phyloP scores from a whole-genome alignment of 2,329 filamentous ascomycete species.

The Cryphonectria radicalis region DNA sequence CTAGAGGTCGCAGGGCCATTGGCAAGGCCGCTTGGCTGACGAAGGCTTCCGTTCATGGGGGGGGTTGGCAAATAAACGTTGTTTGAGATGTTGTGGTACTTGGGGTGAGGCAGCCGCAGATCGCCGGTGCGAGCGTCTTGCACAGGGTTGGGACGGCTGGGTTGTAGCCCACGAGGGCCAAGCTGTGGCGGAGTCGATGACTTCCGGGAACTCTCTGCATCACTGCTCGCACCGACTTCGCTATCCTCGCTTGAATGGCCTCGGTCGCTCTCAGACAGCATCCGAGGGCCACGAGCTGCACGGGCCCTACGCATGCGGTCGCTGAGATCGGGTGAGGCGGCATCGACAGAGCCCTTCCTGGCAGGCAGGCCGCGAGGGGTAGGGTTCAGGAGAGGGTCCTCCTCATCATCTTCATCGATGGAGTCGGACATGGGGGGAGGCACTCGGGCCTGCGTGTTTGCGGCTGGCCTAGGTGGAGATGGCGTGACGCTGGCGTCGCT shows the following conservation, averaged over 20 bases:
- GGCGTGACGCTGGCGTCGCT: not conserved
- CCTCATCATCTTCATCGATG: constrained; percentile 18
- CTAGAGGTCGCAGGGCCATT: not conserved
- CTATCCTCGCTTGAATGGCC: not conserved
- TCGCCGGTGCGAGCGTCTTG: constrained; percentile 6
- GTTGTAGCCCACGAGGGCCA: not conserved
- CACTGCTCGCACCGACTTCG: not conserved
- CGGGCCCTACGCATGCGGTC: constrained; percentile 11
- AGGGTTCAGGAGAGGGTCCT: constrained; percentile 15
- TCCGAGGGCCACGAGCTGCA: not conserved
- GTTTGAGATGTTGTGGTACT: too few relatives aligned
- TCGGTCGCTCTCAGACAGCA: not conserved
- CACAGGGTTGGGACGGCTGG: constrained; percentile 3
- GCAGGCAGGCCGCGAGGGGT: not conserved
- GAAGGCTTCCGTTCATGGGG: too few relatives aligned
- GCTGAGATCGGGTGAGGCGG: constrained; percentile 6
- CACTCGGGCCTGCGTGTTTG: not conserved
- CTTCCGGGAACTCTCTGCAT: not conserved
- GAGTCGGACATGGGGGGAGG: constrained; percentile 9
- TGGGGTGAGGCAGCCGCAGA: constrained; percentile 7
- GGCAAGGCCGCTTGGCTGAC: too few relatives aligned
- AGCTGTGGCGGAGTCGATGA: not conserved
- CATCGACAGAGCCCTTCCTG: not conserved
- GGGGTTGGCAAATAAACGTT: not conserved
- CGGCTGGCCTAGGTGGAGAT: not conserved